Conservation (phyloP, 768 basidiomycete species). For the Pleurotus pulmonarius region DNA sequence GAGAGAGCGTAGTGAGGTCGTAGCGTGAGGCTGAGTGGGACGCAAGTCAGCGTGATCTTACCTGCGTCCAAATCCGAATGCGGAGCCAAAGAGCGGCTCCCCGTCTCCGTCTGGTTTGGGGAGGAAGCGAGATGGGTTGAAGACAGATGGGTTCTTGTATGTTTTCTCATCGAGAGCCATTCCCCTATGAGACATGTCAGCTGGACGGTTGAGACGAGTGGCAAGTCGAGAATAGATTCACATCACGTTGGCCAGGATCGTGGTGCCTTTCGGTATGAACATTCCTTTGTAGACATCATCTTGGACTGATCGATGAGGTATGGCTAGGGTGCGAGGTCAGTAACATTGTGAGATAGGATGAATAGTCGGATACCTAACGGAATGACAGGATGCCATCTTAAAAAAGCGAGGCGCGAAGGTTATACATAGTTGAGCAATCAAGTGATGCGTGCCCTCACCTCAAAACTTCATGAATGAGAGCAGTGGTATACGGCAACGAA, state of each 20-base stretch:
- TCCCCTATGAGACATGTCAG: slow-evolving; percentile 12
- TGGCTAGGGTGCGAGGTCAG: slow-evolving; percentile 23
- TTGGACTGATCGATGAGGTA: slow-evolving; percentile 14
- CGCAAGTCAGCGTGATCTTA: neutral
- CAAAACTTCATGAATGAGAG: slow-evolving; percentile 21
- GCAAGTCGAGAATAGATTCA: neutral
- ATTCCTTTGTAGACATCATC: slow-evolving; percentile 34
- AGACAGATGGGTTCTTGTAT: slow-evolving; percentile 18
- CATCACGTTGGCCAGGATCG: slow-evolving; percentile 18
- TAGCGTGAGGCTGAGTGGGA: neutral
- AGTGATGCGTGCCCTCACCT: slow-evolving; percentile 13
- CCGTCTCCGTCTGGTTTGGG: slow-evolving; percentile 10
- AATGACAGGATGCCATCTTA: neutral
- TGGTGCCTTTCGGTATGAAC: slow-evolving; percentile 31
- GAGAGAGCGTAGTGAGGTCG: neutral
- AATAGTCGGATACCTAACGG: neutral
- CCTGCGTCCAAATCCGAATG: slow-evolving; percentile 9
- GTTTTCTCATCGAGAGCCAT: slow-evolving; percentile 19
- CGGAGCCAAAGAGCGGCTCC: slow-evolving; percentile 12
- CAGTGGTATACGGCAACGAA: slow-evolving; percentile 20
- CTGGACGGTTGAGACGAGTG: neutral
- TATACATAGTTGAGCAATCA: neutral
- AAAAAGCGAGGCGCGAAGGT: too few species aligned
- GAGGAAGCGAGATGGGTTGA: slow-evolving; percentile 24
- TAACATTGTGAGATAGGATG: neutral